These are phyloP conservation scores for Starmerella apicola DNA, from an alignment of 805 yeast species.

Conservation along the genomic window DNA sequence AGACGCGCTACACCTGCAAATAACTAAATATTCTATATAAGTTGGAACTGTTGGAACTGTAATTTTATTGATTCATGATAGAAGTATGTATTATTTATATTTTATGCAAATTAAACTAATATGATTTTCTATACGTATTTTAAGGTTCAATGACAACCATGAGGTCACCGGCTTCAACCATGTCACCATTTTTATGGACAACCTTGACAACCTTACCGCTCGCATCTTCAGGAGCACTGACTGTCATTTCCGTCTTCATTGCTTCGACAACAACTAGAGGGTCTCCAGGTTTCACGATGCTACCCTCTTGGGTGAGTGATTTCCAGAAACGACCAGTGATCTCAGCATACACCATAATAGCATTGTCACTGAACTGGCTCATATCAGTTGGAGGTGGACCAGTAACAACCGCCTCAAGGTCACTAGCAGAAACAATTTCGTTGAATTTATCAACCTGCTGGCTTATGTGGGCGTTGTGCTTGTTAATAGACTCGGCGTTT, in stretches of 20 bases:
- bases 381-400: conserved; percentile 26
- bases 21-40: no score
- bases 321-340: conserved; percentile 97
- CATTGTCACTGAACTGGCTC: conserved; percentile 60
- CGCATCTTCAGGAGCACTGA: conserved; percentile 41
- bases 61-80: no score
- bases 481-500: conserved; percentile 58
- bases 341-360: conserved; percentile 80
- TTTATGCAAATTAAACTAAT: neutral
- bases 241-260: conserved; percentile 96
- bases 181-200: conserved; percentile 75
- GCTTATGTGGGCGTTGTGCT: conserved; percentile 38
- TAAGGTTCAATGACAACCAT: conserved; percentile 63
- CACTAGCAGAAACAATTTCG: conserved; percentile 48
- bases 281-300: conserved; percentile 57
- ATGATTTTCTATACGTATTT: neutral
- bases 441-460: conserved; percentile 76
- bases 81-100: neutral
- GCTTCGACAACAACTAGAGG: conserved; percentile 87
- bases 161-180: conserved; percentile 93
- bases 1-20: no score
- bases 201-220: conserved; percentile 27
- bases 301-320: conserved; percentile 69
- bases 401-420: conserved; percentile 24
- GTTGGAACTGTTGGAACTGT: no score